phyloP scores from a whole-genome alignment of 345 rosid species.

The Aethionema arabicum region DNA sequence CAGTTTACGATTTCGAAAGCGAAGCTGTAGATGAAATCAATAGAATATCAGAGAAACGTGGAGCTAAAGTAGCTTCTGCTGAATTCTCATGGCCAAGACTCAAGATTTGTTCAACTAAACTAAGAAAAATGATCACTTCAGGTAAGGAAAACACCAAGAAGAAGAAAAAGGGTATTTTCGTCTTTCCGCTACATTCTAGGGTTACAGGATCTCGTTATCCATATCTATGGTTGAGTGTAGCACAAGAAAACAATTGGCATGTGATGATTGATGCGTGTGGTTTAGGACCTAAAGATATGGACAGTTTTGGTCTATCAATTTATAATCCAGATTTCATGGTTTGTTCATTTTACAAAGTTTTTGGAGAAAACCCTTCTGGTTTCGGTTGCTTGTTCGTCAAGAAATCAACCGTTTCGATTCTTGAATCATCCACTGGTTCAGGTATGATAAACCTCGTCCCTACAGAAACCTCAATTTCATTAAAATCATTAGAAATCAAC shows the following conservation, averaged over 20 bases:
- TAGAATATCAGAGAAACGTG: constrained; percentile 63
- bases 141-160: constrained; percentile 56
- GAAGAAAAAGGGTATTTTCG: constrained; percentile 69
- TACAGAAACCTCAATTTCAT: constrained; percentile 42
- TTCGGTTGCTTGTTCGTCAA: constrained; percentile 92
- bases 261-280: constrained; percentile 88
- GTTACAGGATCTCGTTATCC: constrained; percentile 87
- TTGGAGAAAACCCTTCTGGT: constrained; percentile 92
- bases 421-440: constrained; percentile 51
- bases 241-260: constrained; percentile 94
- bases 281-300: constrained; percentile 93
- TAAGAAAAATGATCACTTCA: constrained; percentile 60
- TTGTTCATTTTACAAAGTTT: constrained; percentile 86
- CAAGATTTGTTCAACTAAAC: constrained; percentile 60
- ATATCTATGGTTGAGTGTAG: constrained; percentile 81
- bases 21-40: constrained; percentile 77
- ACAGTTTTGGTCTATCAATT: constrained; percentile 86
- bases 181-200: constrained; percentile 87
- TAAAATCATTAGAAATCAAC: constrained; percentile 30
- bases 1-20: constrained; percentile 87
- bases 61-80: constrained; percentile 69
- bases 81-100: constrained; percentile 93
- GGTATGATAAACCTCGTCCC: constrained; percentile 79
- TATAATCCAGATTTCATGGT: constrained; percentile 81
- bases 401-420: constrained; percentile 56